These are phyloP conservation scores for Fomitiporia mediterranea DNA, from an alignment of 1,284 basidiomycete species.

Conservation along the genomic window DNA sequence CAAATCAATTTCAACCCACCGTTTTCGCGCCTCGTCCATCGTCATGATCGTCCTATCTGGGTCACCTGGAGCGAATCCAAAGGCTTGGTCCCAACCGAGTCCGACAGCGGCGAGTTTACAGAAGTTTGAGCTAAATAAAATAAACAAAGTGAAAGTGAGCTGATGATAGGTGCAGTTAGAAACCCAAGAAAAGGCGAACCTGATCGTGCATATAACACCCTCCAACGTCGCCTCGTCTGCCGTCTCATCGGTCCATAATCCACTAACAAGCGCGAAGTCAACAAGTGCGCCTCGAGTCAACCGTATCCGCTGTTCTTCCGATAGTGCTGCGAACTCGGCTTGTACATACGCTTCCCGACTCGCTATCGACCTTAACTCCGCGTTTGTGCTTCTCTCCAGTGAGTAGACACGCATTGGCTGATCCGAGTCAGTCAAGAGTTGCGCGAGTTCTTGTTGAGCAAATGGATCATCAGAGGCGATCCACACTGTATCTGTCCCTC, in stretches of 20 bases:
- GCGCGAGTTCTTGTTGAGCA: slow-evolving; percentile 40
- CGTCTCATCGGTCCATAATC: slow-evolving; percentile 46
- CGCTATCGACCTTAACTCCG: slow-evolving; percentile 43
- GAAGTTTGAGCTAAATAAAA: slow-evolving; percentile 48
- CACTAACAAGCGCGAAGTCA: slow-evolving; percentile 58
- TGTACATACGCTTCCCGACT: slow-evolving; percentile 54
- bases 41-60: slow-evolving; percentile 3
- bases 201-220: slow-evolving; percentile 52
- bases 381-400: slow-evolving; percentile 38
- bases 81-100: slow-evolving; percentile 59
- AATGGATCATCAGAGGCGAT: slow-evolving; percentile 56
- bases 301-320: slow-evolving; percentile 37
- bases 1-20: slow-evolving; percentile 60
- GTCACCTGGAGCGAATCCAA: slow-evolving; percentile 44
- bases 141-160: background rate
- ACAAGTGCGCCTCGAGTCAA: slow-evolving; percentile 60
- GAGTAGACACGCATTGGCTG: slow-evolving; percentile 37
- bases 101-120: slow-evolving; percentile 57
- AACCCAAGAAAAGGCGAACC: slow-evolving; percentile 35
- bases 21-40: slow-evolving; percentile 40
- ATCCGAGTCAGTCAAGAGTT: slow-evolving; percentile 31
- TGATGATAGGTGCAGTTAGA: slow-evolving; percentile 8
- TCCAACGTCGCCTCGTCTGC: slow-evolving; percentile 37
- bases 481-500: slow-evolving; percentile 32
- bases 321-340: slow-evolving; percentile 41